Base-by-base conservation (phyloP, 2,329 filamentous ascomycete species). In the Diaporthe caulivora region DNA sequence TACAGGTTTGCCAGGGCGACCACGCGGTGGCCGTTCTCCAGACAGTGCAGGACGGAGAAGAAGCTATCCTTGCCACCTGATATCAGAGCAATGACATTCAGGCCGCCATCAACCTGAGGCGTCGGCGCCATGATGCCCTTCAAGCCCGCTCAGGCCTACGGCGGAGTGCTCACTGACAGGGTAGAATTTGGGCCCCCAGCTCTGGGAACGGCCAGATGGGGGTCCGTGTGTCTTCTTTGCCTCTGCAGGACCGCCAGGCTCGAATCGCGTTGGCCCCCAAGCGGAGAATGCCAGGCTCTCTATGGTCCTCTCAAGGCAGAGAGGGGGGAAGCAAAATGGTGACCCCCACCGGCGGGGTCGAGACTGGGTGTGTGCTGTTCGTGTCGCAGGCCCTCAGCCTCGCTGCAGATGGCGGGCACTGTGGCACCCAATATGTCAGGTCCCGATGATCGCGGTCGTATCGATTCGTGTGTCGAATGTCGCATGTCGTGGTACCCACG, bases 41-140 rank as follows among this genome's bases (percentile, higher is more conserved):
- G 87, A 83, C 95, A 98, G 85, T 99, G 97, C 73, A 98, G 89
- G 77, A 98, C 89, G 26, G 94, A 96, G 86, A 94, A 98, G 82
- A 99, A 93, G 77, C 96, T 98, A 86, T 99, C 97, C 85, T 99
- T 99, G 77, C 97, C 97, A 74, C 97, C 97, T 26, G 97, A 99
- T 76, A 99, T 92, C 75, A 99, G 87, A 65, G 94, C 96, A 78
- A 99, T 95, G 76, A 98, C 95, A 78, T 95, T 92, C 76, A 92
- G 85, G 75, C 84, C 82, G 75, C 86, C 84, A 18, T 29, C 62
- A 24, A 13, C 51, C 31, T 53, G 31, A 26, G 62, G 47, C 31
- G 62, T 51, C 29, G 62, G 62, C 62, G 62, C 62, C 62, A 67
- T 67, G 62, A 47, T 51, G 7, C 10, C 21, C 62, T 53, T 31